Evolutionary conservation across 75 land plant genomes (phyloP).

Genomic region (Pseudotsuga menziesii): DNA sequence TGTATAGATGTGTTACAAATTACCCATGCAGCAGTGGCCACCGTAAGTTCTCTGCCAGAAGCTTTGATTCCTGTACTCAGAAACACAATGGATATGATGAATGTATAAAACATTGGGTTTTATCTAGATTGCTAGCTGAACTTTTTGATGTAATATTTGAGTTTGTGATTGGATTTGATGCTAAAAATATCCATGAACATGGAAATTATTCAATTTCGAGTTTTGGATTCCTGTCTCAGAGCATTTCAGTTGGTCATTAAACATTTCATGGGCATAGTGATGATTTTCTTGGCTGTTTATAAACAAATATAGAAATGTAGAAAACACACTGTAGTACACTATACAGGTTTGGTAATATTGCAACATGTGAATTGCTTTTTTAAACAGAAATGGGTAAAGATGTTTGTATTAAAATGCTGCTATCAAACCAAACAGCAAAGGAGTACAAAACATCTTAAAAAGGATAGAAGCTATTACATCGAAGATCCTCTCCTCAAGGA

Average conservation of each 20-base stretch:
- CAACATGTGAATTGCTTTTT: not conserved
- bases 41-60: slow-evolving; percentile 26
- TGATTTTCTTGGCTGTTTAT: not conserved
- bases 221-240: not conserved
- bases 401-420: too few species aligned
- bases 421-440: too few species aligned
- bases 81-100: not conserved
- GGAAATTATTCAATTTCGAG: not conserved
- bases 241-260: not conserved
- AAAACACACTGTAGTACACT: not conserved
- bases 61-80: not conserved
- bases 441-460: too few species aligned
- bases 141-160: not conserved
- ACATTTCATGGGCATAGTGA: slow-evolving; percentile 1
- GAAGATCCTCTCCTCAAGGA: too few species aligned
- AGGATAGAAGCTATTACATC: too few species aligned
- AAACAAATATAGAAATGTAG: not conserved
- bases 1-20: slow-evolving; percentile 70
- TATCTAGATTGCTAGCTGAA: not conserved
- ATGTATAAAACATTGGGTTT: not conserved
- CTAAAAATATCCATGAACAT: not conserved
- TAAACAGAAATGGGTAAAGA: too few species aligned
- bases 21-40: slow-evolving; percentile 72
- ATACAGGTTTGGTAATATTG: not conserved
- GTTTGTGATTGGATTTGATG: not conserved